These are phyloP conservation scores for Eucalyptus melliodora DNA, from an alignment of 345 rosid species.

Conservation along the genomic window DNA sequence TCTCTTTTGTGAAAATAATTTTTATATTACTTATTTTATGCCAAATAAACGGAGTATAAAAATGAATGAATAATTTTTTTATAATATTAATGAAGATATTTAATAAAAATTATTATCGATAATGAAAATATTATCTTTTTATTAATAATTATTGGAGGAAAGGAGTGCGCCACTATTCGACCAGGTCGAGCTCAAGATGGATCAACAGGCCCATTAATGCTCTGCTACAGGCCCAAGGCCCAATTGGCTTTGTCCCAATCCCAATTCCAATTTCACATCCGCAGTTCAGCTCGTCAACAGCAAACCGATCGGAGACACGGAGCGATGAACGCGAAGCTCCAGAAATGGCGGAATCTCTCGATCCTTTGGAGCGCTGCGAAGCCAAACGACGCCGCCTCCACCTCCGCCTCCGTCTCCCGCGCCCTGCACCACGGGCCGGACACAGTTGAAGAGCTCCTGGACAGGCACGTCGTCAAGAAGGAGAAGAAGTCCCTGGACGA, in stretches of 20 bases:
- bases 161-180: neutral
- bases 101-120: too few species aligned
- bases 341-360: constrained; percentile 25
- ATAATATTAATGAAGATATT: too few species aligned
- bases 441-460: constrained; percentile 70
- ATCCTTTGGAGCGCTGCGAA: neutral
- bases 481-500: constrained; percentile 39
- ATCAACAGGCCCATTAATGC: neutral
- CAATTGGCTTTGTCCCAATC: neutral
- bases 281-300: neutral
- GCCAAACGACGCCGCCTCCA: neutral
- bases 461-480: constrained; percentile 60
- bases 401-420: neutral
- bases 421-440: constrained; percentile 71
- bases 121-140: too few species aligned
- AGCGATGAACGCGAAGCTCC: constrained; percentile 24
- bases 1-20: neutral
- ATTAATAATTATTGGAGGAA: neutral
- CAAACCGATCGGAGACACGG: neutral
- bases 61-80: too few species aligned
- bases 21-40: neutral
- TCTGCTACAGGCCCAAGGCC: neutral
- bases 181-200: neutral
- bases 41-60: neutral
- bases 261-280: neutral